Percentiles rank a stretch among this genome's conserved stretches.
Conservation (phyloP, 108 stramenopile genomes). For the Nitzschia inconspicua region DNA sequence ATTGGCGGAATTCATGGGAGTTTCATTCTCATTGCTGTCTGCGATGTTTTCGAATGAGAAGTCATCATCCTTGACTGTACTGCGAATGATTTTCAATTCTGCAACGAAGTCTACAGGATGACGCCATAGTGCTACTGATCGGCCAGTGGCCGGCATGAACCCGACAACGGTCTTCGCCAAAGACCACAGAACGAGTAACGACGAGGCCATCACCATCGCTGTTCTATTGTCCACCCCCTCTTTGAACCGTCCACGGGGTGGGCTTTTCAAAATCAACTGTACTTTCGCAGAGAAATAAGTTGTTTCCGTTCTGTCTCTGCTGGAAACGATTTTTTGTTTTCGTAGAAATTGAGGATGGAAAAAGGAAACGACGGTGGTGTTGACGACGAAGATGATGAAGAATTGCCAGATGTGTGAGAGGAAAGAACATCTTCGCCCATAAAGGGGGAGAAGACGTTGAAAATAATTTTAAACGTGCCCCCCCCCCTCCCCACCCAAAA, state of each 20-base stretch:
- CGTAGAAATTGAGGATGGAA: neutral
- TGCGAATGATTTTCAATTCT: too few species aligned
- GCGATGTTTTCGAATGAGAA: too few species aligned
- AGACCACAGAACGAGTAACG: neutral
- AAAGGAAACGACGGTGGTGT: neutral
- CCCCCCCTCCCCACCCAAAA: too few species aligned
- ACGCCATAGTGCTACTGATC: too few species aligned
- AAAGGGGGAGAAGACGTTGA: neutral
- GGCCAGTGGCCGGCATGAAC: too few species aligned
- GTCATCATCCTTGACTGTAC: too few species aligned
- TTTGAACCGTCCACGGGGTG: neutral
- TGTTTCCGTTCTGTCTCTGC: neutral
- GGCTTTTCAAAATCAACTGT: neutral
- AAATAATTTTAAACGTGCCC: too few species aligned
- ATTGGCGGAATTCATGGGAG: neutral
- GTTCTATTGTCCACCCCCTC: neutral
- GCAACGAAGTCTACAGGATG: too few species aligned
- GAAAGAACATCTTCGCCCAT: neutral
- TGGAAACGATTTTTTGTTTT: neutral
- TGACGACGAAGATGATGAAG: neutral
- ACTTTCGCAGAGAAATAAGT: neutral
- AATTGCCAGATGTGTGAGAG: neutral
- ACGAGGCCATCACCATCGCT: too few species aligned
- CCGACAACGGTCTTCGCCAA: too few species aligned
- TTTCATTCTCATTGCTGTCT: neutral